phyloP scores from a whole-genome alignment of 2,329 filamentous ascomycete species.

The Westerdykella aurantiaca region DNA sequence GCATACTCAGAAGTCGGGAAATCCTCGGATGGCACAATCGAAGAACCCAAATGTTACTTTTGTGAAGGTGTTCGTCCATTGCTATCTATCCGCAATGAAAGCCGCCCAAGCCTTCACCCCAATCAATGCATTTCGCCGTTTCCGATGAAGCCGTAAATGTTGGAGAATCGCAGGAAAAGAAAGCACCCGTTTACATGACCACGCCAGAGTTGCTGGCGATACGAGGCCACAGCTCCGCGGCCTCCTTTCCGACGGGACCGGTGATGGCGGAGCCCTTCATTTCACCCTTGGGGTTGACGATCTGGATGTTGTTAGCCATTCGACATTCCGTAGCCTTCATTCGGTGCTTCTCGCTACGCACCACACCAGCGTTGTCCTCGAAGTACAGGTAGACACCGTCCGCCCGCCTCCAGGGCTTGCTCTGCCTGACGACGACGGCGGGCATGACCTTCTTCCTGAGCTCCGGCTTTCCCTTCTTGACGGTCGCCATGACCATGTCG shows the following conservation, averaged over 20 bases:
- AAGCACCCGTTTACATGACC: slow-evolving; percentile 74
- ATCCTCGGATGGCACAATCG: too few species aligned
- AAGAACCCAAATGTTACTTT: slow-evolving; percentile 15
- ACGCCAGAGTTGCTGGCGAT: slow-evolving; percentile 99
- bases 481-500: slow-evolving; percentile 99
- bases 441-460: slow-evolving; percentile 99
- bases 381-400: slow-evolving; percentile 99
- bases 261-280: slow-evolving; percentile 99
- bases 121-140: slow-evolving; percentile 39
- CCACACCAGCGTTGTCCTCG: slow-evolving; percentile 99
- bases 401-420: slow-evolving; percentile 98
- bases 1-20: too few species aligned
- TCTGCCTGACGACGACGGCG: slow-evolving; percentile 96
- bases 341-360: slow-evolving; percentile 48
- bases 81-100: slow-evolving; percentile 33
- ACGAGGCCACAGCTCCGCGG: slow-evolving; percentile 99
- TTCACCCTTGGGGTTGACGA: slow-evolving; percentile 99
- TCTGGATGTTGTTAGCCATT: slow-evolving; percentile 49
- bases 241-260: slow-evolving; percentile 98
- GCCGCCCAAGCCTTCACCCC: slow-evolving; percentile 31
- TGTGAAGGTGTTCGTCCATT: slow-evolving; percentile 30
- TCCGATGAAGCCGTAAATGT: slow-evolving; percentile 35
- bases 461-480: slow-evolving; percentile 99
- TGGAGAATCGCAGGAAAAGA: slow-evolving; percentile 36
- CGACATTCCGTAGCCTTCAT: not conserved